Conservation (phyloP, 2,329 filamentous ascomycete genomes). For the Aspergillus pseudoviridinutans region DNA sequence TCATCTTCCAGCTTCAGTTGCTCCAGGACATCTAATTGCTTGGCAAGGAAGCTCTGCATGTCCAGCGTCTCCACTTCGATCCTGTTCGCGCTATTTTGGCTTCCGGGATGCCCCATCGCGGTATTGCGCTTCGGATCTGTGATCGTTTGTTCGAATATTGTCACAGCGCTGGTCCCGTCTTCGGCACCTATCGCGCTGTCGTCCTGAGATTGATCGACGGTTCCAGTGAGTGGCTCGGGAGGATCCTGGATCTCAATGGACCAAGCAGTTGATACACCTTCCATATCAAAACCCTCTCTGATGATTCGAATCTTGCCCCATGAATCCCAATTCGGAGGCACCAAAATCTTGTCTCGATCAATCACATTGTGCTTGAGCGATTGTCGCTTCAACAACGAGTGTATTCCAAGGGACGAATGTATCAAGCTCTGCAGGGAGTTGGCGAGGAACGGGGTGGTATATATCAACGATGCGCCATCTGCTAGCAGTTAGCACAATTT, state of each 20-base stretch:
- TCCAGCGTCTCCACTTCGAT: conserved; percentile 66
- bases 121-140: conserved; percentile 67
- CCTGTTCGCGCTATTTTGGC: conserved; percentile 36
- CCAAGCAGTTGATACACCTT: conserved; percentile 81
- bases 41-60: conserved; percentile 70
- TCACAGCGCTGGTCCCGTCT: conserved; percentile 58
- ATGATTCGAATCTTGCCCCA: conserved; percentile 96
- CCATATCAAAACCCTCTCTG: conserved; percentile 86
- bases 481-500: conserved; percentile 10
- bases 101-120: conserved; percentile 50
- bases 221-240: conserved; percentile 26
- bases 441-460: conserved; percentile 71
- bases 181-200: conserved; percentile 15
- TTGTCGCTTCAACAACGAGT: conserved; percentile 73
- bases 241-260: conserved; percentile 70
- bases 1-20: conserved; percentile 55
- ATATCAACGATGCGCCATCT: conserved; percentile 83
- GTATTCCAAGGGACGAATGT: conserved; percentile 81
- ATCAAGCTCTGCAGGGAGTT: conserved; percentile 76
- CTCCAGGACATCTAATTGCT: conserved; percentile 74
- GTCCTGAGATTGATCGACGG: conserved; percentile 22
- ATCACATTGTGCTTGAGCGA: conserved; percentile 86
- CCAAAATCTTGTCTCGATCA: conserved; percentile 87
- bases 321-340: conserved; percentile 96
- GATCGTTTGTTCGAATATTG: conserved; percentile 74